Base-by-base conservation (phyloP, 176 grass and related monocot genomes). In the Musa troglodytarum region DNA sequence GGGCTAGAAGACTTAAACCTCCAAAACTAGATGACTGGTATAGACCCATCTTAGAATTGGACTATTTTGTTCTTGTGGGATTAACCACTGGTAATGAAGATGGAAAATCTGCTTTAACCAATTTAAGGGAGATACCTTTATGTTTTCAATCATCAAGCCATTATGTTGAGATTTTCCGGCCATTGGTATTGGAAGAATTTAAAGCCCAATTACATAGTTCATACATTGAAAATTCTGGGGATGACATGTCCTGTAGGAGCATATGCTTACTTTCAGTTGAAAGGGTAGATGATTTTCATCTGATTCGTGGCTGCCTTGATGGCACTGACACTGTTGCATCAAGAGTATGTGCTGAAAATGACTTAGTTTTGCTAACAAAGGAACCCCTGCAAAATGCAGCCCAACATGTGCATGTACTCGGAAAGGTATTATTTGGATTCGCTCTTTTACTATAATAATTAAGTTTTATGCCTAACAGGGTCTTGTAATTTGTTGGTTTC, bases 111-210 rank as follows among this genome's bases (percentile, higher is more conserved):
- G 7, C 22, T 53, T 75, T 43, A 75, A 64, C 55, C 20, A 74
- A 74, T 80, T 83, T 97, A 77, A 93, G 87, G 83, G 81, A 90
- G 81, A 79, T 97, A 49, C 94, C 94, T 76, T 81, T 88, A 57
- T 83, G 82, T 73, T 97, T 97, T 81, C 67, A 91, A 65, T 93
- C 90, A 81, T 85, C 84, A 83, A 87, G 24, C 73, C 86, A 93
- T 77, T 97, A 93, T 81, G 61, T 97, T 67, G 86, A 91, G n/a
- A 97, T 97, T 88, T 97, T 97, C 66, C 86, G 82, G 77, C 94
- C 94, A 81, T 79, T 97, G 56, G 94, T 93, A 84, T 80, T 97
- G 74, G 94, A 97, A 77, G 94, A 97, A 78, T 90, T 97, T 57
- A 93, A 93, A 86, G 94, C 90, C 49, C 94, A 97, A 86, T 83